These are phyloP conservation scores for Coccomyxa sp. DNA, from an alignment of 139 green algal genomes.

Conservation along the genomic window DNA sequence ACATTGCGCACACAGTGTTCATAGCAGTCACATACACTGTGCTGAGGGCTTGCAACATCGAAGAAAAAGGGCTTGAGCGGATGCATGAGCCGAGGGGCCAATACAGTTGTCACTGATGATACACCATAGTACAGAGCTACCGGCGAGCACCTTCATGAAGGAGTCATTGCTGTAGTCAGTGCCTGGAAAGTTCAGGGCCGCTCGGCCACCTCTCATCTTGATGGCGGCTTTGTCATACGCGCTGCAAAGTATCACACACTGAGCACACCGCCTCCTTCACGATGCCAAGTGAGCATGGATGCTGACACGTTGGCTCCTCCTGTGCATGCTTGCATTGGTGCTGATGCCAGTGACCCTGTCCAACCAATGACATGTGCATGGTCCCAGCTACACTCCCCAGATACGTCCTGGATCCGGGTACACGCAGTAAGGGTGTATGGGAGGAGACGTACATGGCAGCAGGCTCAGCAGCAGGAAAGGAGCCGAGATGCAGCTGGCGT, in stretches of 20 bases:
- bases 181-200: slow-evolving; percentile 16
- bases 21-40: background rate
- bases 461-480: slow-evolving; percentile 10
- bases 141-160: slow-evolving; percentile 8
- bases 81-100: background rate
- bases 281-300: too few species aligned
- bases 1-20: background rate
- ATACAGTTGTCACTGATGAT: background rate
- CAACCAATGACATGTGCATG: background rate
- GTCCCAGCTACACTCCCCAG: background rate
- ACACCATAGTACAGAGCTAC: background rate
- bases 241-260: background rate
- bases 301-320: too few species aligned
- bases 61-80: background rate
- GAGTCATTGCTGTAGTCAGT: slow-evolving; percentile 11
- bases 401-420: background rate
- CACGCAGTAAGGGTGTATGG: background rate
- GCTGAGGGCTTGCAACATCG: background rate
- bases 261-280: too few species aligned
- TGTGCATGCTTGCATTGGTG: too few species aligned
- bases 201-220: slow-evolving; percentile 5
- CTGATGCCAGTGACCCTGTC: too few species aligned
- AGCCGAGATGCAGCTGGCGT: slow-evolving; percentile 27
- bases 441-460: slow-evolving; percentile 1
- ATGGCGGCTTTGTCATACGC: slow-evolving; percentile 10